Base-by-base conservation (phyloP, 257 asterid species). In the Ocimum tenuiflorum region DNA sequence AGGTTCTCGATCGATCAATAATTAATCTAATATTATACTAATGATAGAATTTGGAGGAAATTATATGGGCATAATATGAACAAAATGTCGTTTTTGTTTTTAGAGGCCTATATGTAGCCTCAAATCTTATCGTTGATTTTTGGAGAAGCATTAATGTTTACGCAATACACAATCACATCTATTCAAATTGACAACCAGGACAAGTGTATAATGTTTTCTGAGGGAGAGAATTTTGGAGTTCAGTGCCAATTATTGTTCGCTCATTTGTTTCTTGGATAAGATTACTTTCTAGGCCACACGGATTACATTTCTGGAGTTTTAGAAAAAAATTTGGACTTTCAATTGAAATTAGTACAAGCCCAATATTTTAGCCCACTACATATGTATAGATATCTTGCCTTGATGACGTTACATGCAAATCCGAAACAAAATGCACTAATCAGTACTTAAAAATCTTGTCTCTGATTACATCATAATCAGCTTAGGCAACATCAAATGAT, bases 171-270 rank as follows among this genome's bases (percentile, higher is more conserved):
- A n/a, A n/a, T n/a, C n/a, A n/a, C n/a, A n/a, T n/a, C n/a, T n/a
- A n/a, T n/a, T n/a, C n/a, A n/a, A 55, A 20, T 31, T 7, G 53
- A 39, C 36, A 63, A 33, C 50, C 42, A 13, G 22, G 42, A 65
- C 42, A 41, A 38, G 23, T 36, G 38, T 46, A 6, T 58, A 13
- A 57, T 11, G 54, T 48, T 18, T 9, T 60, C n/a, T 47, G 49
- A 35, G 58, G 31, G 11, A 58, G 1, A 61, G 8, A 14, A 35
- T 51, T 59, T 22, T 75, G 50, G 47, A 63, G 23, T 31, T 42
- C 31, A 48, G 60, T 29, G 71, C 29, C 68, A 63, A 63, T 68
- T 60, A 63, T 63, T 36, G 60, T 22, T 11, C n/a, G 31, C 66
- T 42, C 23, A 46, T 65, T 65, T 58, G 19, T 17, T 75, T 58